Conservation (phyloP, 2,329 filamentous ascomycete genomes). For the Biscogniauxia mediterranea region DNA sequence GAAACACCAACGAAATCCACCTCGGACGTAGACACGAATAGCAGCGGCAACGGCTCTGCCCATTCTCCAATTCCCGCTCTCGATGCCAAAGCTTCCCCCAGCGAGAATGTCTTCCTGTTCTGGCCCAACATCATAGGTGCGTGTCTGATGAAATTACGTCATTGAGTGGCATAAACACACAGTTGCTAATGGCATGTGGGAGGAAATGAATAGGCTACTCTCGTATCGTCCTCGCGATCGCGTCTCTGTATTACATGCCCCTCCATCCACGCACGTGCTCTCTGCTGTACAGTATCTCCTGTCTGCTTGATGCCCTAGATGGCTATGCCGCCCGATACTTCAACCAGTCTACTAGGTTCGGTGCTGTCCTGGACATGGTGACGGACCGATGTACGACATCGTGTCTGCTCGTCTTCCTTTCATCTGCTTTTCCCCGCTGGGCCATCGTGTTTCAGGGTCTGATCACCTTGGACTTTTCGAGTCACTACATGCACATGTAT, state of each 20-base stretch:
- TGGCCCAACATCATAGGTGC: slow-evolving; percentile 79
- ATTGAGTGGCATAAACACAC: slow-evolving; percentile 1
- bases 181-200: too few species aligned
- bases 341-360: slow-evolving; percentile 92
- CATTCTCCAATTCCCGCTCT: slow-evolving; percentile 32
- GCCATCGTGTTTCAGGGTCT: slow-evolving; percentile 90
- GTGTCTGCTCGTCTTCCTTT: slow-evolving; percentile 90
- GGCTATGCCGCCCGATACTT: slow-evolving; percentile 87
- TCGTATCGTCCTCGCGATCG: slow-evolving; percentile 77
- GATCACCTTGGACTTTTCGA: slow-evolving; percentile 89
- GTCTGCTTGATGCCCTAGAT: slow-evolving; percentile 91
- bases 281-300: slow-evolving; percentile 87
- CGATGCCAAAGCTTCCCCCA: slow-evolving; percentile 36
- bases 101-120: slow-evolving; percentile 80
- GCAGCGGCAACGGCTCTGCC: slow-evolving; percentile 39
- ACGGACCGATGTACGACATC: slow-evolving; percentile 97
- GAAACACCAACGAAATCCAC: slow-evolving; percentile 22
- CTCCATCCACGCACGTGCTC: slow-evolving; percentile 96
- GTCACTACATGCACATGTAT: slow-evolving; percentile 99
- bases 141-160: slow-evolving; percentile 22
- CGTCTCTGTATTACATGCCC: slow-evolving; percentile 98
- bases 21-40: slow-evolving; percentile 37
- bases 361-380: slow-evolving; percentile 97
- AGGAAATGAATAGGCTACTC: slow-evolving; percentile 60
- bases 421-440: slow-evolving; percentile 91